Conservation (phyloP, 352 stramenopile genomes). For the Phytopythium oedochilum region DNA sequence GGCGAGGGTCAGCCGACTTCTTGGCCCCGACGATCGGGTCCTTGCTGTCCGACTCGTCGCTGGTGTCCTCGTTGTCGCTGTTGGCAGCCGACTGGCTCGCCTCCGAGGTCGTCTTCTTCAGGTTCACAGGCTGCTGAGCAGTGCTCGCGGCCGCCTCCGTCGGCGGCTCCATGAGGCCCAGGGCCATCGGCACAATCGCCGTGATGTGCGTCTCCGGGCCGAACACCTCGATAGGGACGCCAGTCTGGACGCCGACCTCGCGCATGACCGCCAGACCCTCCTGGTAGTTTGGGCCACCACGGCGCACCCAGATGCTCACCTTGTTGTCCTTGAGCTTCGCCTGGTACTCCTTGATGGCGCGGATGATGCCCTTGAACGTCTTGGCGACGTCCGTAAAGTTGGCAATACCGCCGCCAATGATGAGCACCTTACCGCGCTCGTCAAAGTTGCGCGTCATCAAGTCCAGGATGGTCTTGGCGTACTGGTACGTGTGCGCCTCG, state of each 20-base stretch:
- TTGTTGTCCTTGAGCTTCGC: constrained; percentile 90
- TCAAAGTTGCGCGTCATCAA: constrained; percentile 94
- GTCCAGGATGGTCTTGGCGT: constrained; percentile 95
- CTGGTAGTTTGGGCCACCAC: constrained; percentile 96
- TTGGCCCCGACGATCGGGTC: constrained; percentile 2
- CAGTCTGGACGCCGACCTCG: constrained; percentile 82
- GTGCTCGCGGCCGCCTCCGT: constrained; percentile 11
- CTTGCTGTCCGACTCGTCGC: constrained; percentile 30
- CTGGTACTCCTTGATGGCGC: constrained; percentile 90
- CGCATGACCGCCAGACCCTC: constrained; percentile 94
- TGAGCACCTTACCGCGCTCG: constrained; percentile 92
- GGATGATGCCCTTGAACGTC: constrained; percentile 97
- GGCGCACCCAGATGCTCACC: constrained; percentile 93
- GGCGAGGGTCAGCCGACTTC: constrained; percentile 19
- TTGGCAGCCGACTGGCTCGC: constrained; percentile 8
- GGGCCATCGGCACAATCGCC: constrained; percentile 91
- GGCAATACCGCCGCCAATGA: constrained; percentile 96
- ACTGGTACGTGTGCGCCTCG: constrained; percentile 96
- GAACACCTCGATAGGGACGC: constrained; percentile 93
- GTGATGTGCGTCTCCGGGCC: constrained; percentile 96
- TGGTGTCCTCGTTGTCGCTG: constrained; percentile 34
- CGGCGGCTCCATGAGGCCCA: constrained; percentile 83
- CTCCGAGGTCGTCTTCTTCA: constrained; percentile 21
- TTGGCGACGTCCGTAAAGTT: constrained; percentile 98
- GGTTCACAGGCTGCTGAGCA: constrained; percentile 5